Conservation (phyloP, 805 yeast species). For the Blastobotrys robertii region DNA sequence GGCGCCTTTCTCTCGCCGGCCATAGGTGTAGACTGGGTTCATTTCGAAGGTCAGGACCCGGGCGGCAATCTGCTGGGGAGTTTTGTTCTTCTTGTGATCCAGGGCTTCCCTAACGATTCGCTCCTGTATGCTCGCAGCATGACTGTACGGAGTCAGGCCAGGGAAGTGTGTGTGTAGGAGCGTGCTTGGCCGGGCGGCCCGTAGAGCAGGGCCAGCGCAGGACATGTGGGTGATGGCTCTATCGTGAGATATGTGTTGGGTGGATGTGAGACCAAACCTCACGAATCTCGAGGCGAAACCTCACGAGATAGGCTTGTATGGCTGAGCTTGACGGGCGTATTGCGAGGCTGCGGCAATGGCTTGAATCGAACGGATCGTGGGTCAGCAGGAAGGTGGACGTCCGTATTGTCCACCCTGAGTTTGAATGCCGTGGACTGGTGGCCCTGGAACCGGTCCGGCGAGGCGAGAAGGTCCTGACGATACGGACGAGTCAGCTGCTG, state of each 20-base stretch:
- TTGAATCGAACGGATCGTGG: too few relatives aligned
- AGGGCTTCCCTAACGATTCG: constrained; percentile 13
- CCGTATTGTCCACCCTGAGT: too few relatives aligned
- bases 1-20: constrained; percentile 60
- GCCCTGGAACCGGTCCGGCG: constrained; percentile 30
- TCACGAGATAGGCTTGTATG: too few relatives aligned
- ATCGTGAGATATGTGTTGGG: too few relatives aligned
- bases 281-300: too few relatives aligned
- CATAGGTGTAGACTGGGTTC: constrained; percentile 82
- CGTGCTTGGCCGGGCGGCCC: constrained; percentile 7
- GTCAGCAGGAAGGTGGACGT: too few relatives aligned
- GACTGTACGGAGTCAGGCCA: constrained; percentile 14
- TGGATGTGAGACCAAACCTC: too few relatives aligned
- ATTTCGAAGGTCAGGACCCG: constrained; percentile 70
- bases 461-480: constrained; percentile 40
- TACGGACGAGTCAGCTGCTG: constrained; percentile 49
- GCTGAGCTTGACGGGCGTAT: too few relatives aligned
- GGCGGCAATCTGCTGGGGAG: constrained; percentile 43
- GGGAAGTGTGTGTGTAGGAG: neutral
- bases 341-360: too few relatives aligned
- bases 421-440: constrained; percentile 36
- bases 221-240: too few relatives aligned
- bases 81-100: constrained; percentile 13
- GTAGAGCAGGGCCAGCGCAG: constrained; percentile 1
- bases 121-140: constrained; percentile 15